Percentiles rank a stretch among this genome's conserved stretches.
These are phyloP conservation scores for Petunia hybrid DNA, from an alignment of 305 asterid genomes.

Conservation along the genomic window DNA sequence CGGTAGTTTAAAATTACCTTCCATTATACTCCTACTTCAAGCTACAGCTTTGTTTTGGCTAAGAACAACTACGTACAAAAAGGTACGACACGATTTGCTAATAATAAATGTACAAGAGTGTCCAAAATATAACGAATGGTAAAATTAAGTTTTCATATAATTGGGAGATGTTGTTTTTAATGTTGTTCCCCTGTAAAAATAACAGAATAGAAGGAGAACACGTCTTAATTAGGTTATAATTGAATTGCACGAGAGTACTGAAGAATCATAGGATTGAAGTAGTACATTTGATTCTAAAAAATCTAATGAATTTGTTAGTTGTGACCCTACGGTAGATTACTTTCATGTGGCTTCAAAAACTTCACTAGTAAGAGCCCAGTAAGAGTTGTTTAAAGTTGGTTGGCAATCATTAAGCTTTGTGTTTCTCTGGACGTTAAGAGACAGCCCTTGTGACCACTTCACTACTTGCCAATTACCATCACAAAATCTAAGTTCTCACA, in stretches of 20 bases:
- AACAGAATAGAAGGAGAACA: not conserved
- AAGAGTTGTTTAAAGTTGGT: slow-evolving; percentile 4
- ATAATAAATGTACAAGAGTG: too few relatives aligned
- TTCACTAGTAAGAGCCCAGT: not conserved
- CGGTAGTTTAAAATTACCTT: too few relatives aligned
- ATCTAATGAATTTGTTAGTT: not conserved
- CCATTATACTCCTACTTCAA: too few relatives aligned
- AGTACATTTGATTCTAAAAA: not conserved
- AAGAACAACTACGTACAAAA: too few relatives aligned
- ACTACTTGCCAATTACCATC: not conserved
- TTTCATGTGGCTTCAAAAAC: not conserved
- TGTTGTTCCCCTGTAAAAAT: too few relatives aligned
- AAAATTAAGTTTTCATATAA: too few relatives aligned
- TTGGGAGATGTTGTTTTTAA: too few relatives aligned
- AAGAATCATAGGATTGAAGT: not conserved
- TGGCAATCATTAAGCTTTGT: not conserved
- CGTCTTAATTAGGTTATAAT: not conserved
- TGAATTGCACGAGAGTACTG: not conserved
- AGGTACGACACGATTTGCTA: too few relatives aligned
- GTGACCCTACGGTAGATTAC: not conserved
- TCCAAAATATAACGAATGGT: too few relatives aligned
- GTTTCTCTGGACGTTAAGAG: not conserved
- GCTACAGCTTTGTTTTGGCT: too few relatives aligned
- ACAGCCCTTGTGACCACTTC: not conserved
- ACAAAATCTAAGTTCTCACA: not conserved